These are phyloP conservation scores for Trichoderma virens DNA, from an alignment of 495 filamentous ascomycete genomes.

Conservation along the genomic window DNA sequence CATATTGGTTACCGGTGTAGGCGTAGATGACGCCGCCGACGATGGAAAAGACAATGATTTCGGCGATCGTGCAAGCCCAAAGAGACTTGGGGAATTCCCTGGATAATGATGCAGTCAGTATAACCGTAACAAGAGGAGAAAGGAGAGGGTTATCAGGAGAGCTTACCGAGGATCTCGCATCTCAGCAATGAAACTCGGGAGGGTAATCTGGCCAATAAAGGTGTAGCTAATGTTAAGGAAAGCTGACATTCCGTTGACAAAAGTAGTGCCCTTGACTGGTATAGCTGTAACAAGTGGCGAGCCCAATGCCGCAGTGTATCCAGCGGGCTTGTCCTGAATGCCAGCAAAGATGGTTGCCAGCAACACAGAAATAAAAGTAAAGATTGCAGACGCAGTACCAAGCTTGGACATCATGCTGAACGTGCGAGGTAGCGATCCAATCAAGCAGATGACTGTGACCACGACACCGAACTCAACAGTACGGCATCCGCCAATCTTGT, in stretches of 20 bases:
- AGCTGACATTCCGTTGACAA: slow-evolving; percentile 69
- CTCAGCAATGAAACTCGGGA: slow-evolving; percentile 86
- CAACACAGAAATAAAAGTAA: slow-evolving; percentile 80
- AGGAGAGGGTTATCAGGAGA: neutral
- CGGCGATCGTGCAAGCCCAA: slow-evolving; percentile 77
- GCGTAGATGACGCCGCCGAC: slow-evolving; percentile 70
- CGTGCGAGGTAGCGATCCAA: slow-evolving; percentile 74
- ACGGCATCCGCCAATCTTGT: slow-evolving; percentile 47
- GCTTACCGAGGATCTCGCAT: slow-evolving; percentile 62
- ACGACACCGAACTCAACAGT: slow-evolving; percentile 69
- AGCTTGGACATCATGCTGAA: slow-evolving; percentile 70
- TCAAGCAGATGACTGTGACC: slow-evolving; percentile 58
- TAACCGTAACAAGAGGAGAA: neutral
- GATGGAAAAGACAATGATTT: slow-evolving; percentile 71
- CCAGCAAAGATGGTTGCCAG: slow-evolving; percentile 71
- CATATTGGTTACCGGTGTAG: slow-evolving; percentile 80
- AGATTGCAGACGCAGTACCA: slow-evolving; percentile 66
- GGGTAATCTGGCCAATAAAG: slow-evolving; percentile 87
- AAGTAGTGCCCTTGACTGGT: slow-evolving; percentile 63
- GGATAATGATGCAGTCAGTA: neutral
- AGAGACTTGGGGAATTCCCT: slow-evolving; percentile 84
- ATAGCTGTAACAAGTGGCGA: slow-evolving; percentile 55
- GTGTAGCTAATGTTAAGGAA: slow-evolving; percentile 90
- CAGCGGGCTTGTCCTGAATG: slow-evolving; percentile 58
- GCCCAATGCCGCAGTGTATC: slow-evolving; percentile 35